phyloP scores from a whole-genome alignment of 1,139 yeast species.

The Taphrina deformans region DNA sequence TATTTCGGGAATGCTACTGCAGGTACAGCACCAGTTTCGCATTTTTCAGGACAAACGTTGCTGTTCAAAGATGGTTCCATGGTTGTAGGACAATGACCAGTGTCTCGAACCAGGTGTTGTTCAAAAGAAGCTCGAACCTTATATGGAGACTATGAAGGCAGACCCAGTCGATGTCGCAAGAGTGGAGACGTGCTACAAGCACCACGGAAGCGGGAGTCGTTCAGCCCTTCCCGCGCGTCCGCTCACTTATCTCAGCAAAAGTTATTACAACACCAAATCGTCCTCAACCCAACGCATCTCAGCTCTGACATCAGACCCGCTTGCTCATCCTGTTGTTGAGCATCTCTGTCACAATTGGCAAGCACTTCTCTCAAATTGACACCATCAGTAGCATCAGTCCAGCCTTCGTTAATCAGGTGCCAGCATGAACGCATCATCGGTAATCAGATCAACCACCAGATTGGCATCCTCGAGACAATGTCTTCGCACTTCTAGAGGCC shows the following conservation, averaged over 20 bases:
- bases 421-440: not conserved
- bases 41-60: not conserved
- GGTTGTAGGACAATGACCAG: too few relatives aligned
- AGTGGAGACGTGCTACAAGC: too few relatives aligned
- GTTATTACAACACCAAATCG: conserved; percentile 3
- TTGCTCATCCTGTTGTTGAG: too few relatives aligned
- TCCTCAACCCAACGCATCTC: not conserved
- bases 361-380: not conserved
- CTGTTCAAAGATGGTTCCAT: not conserved
- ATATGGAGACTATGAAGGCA: too few relatives aligned
- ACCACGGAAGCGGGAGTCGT: not conserved
- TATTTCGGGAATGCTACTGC: too few relatives aligned
- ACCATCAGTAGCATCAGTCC: too few relatives aligned
- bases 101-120: too few relatives aligned
- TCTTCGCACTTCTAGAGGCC: not conserved
- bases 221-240: not conserved
- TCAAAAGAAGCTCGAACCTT: too few relatives aligned
- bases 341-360: too few relatives aligned
- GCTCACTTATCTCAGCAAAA: conserved; percentile 7
- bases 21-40: not conserved
- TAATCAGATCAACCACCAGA: not conserved
- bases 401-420: too few relatives aligned
- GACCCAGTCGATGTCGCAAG: too few relatives aligned
- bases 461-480: not conserved
- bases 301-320: too few relatives aligned